Evolutionary conservation across 495 filamentous ascomycete genomes (phyloP), one percentile per base, ranked within the genome.

Genomic region (Annulohypoxylon nitens): DNA sequence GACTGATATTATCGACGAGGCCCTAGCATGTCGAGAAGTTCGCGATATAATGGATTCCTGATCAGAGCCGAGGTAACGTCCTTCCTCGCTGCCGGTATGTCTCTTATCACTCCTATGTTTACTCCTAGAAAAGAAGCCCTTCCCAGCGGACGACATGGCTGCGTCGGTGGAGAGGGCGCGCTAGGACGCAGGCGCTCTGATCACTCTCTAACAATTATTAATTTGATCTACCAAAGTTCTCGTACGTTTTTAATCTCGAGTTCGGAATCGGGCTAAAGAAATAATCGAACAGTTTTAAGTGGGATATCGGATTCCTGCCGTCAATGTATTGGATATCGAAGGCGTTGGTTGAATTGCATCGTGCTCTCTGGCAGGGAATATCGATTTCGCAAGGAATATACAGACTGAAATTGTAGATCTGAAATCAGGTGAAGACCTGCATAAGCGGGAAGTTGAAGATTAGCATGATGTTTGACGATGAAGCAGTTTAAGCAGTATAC

Each of bases 91-190:
- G 77, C 84, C 80, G 75, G 86, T 78, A 67, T 80, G 84, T 74
- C 86, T 84, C 78, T 88, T 92, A 72, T 94, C 93, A 81, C 79
- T 82, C 79, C 83, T 87, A 79, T 93, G 93, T 80, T 94, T 93
- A 78, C 90, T 88, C 69, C 92, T 89, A 80, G 96, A 96, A 85
- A 97, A 95, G 80, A 86, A 84, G 58, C 92, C 94, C 83, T 94
- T 95, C 70, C 92, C 91, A 74, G 89, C 89, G 61, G 93, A 94
- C 58, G 92, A 87, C 83, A 88, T 89, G 80, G 81, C 83, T 71
- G 25, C 55, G 36, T 68, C 41, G 69, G 58, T 53, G 67, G 65
- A 54, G 61, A 47, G 60, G 64, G 75, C 62, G 61, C 69, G 67
- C 69, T 75, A 18, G 61, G 41, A 73, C 75, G 75, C 64, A 64